These are phyloP conservation scores for Coniophora puteana DNA, from an alignment of 1,284 basidiomycete genomes.

Conservation along the genomic window DNA sequence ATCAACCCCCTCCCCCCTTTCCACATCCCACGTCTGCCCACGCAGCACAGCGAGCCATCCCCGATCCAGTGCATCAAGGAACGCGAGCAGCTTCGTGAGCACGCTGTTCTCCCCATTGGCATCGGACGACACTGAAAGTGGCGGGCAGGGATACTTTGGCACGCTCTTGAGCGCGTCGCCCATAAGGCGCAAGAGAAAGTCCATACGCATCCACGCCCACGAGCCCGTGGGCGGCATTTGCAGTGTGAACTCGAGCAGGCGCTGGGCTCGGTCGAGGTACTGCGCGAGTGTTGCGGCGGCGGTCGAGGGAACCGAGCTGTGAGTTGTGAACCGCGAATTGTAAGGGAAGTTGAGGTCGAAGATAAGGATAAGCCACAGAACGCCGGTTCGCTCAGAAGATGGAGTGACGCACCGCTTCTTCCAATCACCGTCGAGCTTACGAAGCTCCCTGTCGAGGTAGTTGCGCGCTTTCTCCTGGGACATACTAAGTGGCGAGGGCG, in stretches of 20 bases:
- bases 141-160: slow-evolving; percentile 56
- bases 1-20: slow-evolving; percentile 42
- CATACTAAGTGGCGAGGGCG: no score
- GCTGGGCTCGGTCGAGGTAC: slow-evolving; percentile 54
- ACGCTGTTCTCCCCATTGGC: no score
- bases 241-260: slow-evolving; percentile 55
- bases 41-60: slow-evolving; percentile 66
- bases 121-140: no score
- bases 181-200: slow-evolving; percentile 66
- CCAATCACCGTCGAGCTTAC: slow-evolving; percentile 59
- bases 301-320: slow-evolving; percentile 51
- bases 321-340: slow-evolving; percentile 1
- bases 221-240: slow-evolving; percentile 70
- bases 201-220: slow-evolving; percentile 58
- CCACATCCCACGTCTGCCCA: slow-evolving; percentile 60
- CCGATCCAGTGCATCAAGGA: slow-evolving; percentile 65
- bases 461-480: slow-evolving; percentile 53
- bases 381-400: neutral
- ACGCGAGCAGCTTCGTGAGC: slow-evolving; percentile 54
- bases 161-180: slow-evolving; percentile 58
- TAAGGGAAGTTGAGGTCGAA: slow-evolving; percentile 1
- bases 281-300: slow-evolving; percentile 49
- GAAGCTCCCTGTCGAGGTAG: slow-evolving; percentile 59
- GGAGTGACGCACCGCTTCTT: slow-evolving; percentile 60
- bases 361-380: slow-evolving; percentile 1